Percentiles rank a stretch among this genome's conserved stretches.
Evolutionary conservation across 768 basidiomycete species (phyloP).

Genomic region (Cystofilobasidium macerans): DNA sequence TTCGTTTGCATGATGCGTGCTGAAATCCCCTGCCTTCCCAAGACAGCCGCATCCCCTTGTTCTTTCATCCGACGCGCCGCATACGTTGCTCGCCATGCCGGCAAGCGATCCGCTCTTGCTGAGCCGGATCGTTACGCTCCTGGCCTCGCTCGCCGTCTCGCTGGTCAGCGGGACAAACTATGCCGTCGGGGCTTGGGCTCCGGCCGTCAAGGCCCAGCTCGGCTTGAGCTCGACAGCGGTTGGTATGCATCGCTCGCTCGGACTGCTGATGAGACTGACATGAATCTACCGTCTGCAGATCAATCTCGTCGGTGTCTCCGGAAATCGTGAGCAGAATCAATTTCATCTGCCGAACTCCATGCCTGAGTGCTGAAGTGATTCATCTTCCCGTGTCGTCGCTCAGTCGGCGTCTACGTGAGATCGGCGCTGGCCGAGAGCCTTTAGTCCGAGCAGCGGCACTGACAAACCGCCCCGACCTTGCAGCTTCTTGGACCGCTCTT

Average conservation of each 20-base stretch:
- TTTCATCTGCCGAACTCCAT: constrained; percentile 45
- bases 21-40: too few species aligned
- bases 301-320: constrained; percentile 41
- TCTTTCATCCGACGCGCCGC: too few species aligned
- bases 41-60: too few species aligned
- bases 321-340: constrained; percentile 27
- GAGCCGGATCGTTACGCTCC: background rate
- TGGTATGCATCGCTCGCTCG: constrained; percentile 46
- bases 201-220: constrained; percentile 69
- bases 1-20: too few species aligned
- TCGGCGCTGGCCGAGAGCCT: too few species aligned
- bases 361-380: constrained; percentile 44
- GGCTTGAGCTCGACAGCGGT: constrained; percentile 66
- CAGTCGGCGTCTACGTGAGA: constrained; percentile 58
- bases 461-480: too few species aligned
- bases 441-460: too few species aligned
- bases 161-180: constrained; percentile 63
- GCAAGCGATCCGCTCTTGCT: background rate
- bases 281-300: constrained; percentile 51
- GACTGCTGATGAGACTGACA: too few species aligned
- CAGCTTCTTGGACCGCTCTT: constrained; percentile 49
- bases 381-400: constrained; percentile 30
- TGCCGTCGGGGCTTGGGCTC: constrained; percentile 64
- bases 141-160: constrained; percentile 29
- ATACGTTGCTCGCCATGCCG: background rate